Percentiles rank a stretch among this genome's conserved stretches.
Conservation (phyloP, 2,329 filamentous ascomycete species). For the Zymoseptoria passerinii region DNA sequence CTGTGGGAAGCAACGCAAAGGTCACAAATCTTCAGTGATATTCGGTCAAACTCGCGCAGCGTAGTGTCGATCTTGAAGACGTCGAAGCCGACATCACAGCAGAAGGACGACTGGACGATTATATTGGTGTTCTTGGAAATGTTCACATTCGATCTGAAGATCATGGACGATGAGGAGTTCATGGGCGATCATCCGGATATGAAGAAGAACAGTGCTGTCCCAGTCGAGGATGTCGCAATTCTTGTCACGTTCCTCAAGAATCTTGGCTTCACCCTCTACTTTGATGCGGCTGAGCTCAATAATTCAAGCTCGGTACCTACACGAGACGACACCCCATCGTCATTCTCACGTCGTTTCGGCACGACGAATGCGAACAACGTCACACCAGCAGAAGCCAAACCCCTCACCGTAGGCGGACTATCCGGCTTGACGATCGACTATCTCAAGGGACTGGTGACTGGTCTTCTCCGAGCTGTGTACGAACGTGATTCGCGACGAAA, state of each 20-base stretch:
- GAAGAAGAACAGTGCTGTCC: constrained; percentile 56
- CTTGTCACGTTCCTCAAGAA: constrained; percentile 84
- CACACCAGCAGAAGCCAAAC: constrained; percentile 24
- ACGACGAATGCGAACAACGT: not conserved
- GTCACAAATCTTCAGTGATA: constrained; percentile 50
- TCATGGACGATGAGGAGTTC: constrained; percentile 96
- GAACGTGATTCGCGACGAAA: constrained; percentile 82
- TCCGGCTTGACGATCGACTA: constrained; percentile 68
- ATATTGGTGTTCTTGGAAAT: constrained; percentile 87
- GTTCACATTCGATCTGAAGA: constrained; percentile 82
- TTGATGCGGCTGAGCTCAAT: constrained; percentile 58
- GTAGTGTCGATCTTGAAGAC: constrained; percentile 49
- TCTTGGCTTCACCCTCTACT: constrained; percentile 80
- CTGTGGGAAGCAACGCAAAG: constrained; percentile 65
- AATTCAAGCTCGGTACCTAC: constrained; percentile 4
- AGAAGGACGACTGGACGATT: constrained; percentile 71
- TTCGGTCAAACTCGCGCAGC: constrained; percentile 49
- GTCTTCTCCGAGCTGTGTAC: constrained; percentile 77
- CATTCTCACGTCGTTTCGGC: constrained; percentile 2
- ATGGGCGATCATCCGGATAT: constrained; percentile 27
- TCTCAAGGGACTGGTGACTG: constrained; percentile 70
- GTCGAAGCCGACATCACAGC: constrained; percentile 16
- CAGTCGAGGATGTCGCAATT: constrained; percentile 60
- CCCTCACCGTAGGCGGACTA: constrained; percentile 49
- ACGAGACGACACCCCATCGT: constrained; percentile 10